Evolutionary conservation across 805 yeast genomes (phyloP), one percentile per base, ranked within the genome.

Genomic region (Pichia californica): DNA sequence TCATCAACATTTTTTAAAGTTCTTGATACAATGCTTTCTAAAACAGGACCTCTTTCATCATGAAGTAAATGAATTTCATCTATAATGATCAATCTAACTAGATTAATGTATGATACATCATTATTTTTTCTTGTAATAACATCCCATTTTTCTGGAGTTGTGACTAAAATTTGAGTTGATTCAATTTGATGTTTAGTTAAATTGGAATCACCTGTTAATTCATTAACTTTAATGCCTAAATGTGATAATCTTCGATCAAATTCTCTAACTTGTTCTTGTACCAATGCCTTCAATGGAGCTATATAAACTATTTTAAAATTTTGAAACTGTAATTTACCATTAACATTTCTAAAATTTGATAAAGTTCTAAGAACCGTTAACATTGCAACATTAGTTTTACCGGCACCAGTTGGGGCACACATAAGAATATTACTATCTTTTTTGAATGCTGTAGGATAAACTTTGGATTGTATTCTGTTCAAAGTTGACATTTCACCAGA

Each of bases 401-500:
- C 99, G 3, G 96, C 96, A 67, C 99, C 99, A 0, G 99, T 91
- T 7, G 99, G 99, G 1, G 99, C 98, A 72, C 98, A 91, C 52
- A 91, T 67, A 15, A 91, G 66, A 31, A 93, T 59, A 54, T 89
- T 91, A 5, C 72, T 71, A 56, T 86, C 93, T 1, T 75, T 64
- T 4, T 71, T 55, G 50, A 91, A 86, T 0, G 95, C 96, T n/a
- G 68, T 57, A 1, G 93, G 93, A 50, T 64, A 87, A 0, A 89
- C 88, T 48, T 75, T 76, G 1, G 95, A 84, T 61, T 93, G 99
- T 14, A 93, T 76, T 41, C 87, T 67, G 61, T 93, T 93, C 51
- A 93, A 70, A 1, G 81, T 67, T 2, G 72, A 55, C 0, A 88
- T 81, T 56, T 84, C 87, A 1, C 70, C 63, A 0, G 73, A 59